Evolutionary conservation across 768 basidiomycete genomes (phyloP), one percentile per base, ranked within the genome.

Genomic region (Clavaria fumosa): DNA sequence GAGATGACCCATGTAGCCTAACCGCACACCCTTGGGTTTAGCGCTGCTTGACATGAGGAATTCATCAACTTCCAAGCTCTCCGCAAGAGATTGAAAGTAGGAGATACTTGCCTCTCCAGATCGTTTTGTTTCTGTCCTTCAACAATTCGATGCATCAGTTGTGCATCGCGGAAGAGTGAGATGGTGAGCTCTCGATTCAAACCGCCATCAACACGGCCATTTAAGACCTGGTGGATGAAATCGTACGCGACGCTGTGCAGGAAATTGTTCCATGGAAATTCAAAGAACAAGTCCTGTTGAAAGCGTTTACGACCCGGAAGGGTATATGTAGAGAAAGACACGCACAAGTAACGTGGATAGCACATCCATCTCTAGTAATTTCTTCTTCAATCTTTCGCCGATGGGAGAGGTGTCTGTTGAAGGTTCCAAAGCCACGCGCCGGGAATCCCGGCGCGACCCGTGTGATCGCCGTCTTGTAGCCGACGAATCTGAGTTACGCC

Each of bases 1-100:
- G 11, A 97, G 69, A 54, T 99, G 91, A 0, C 93, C 93, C 93
- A 97, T 97, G 58, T 86, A 93, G 2, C 90, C 91, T 30, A 93
- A 56, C 20, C 91, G 75, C 23, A 81, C 69, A 15, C 80, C 75
- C 48, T 83, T 80, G 6, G 78, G 75, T 53, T 78, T 77, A 30
- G 70, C 54, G 45, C 80, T 83, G 49, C 15, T 42, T 6, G 37
- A 21, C 12, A 31, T 14, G n/a, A n/a, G 21, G n/a, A 21, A 27
- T 18, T 20, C 31, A 31, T 10, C 27, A 40, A 35, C 35, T 14
- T 27, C 14, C 18, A 27, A 23, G 26, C 17, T 4, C 10, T 14
- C 9, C 12, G 26, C 5, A 32, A n/a, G 27, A 11, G 18, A 21
- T 21, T 17, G n/a, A n/a, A n/a, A n/a, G n/a, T n/a, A n/a, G n/a